phyloP scores from a whole-genome alignment of 306 rosid species.

The Vigna hirtella region DNA sequence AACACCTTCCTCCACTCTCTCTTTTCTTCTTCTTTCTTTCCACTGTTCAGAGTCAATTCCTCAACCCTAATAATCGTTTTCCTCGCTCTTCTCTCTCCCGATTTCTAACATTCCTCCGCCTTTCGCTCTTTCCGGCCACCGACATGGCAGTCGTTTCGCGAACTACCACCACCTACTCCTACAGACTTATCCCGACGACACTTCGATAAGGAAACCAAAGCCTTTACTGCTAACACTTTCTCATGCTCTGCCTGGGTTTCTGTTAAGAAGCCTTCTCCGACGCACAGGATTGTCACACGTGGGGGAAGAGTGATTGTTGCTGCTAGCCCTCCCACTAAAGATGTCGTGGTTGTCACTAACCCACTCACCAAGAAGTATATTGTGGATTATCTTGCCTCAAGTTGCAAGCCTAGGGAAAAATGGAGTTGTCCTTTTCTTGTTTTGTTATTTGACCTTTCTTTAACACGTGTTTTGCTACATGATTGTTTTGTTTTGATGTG shows the following conservation, averaged over 20 bases:
- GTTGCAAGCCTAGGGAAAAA: constrained; percentile 74
- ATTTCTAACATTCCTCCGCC: background rate
- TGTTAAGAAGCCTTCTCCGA: constrained; percentile 48
- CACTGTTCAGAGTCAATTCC: background rate
- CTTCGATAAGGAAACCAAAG: constrained; percentile 50
- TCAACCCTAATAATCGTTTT: background rate
- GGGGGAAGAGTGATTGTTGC: constrained; percentile 62
- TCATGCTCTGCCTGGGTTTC: constrained; percentile 46
- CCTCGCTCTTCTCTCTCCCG: background rate
- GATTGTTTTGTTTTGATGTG: background rate
- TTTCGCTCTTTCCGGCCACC: background rate
- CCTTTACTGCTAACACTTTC: constrained; percentile 41
- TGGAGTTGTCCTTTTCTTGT: constrained; percentile 65
- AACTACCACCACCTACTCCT: constrained; percentile 45
- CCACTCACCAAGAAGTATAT: constrained; percentile 88
- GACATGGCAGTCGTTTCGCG: constrained; percentile 66
- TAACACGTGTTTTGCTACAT: background rate
- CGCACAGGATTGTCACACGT: constrained; percentile 42
- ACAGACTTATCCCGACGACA: constrained; percentile 42
- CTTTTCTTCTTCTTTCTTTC: background rate
- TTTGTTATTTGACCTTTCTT: background rate
- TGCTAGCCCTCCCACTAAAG: constrained; percentile 96
- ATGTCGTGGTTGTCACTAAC: constrained; percentile 68
- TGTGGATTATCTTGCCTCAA: constrained; percentile 78
- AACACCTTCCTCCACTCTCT: background rate